These are phyloP conservation scores for Mitragyna speciosa DNA, from an alignment of 257 asterid species.

Conservation along the genomic window DNA sequence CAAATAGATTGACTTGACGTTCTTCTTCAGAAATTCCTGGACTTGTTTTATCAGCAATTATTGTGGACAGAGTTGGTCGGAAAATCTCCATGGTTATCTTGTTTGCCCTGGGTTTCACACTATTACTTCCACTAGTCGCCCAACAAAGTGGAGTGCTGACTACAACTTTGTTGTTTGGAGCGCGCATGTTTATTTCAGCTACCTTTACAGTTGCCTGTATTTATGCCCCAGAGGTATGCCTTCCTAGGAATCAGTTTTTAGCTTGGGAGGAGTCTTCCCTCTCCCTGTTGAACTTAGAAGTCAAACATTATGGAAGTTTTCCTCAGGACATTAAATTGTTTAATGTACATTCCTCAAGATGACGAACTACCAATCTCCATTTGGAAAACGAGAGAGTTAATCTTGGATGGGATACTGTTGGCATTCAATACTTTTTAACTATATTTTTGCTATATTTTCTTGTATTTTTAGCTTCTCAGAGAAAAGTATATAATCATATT, in stretches of 20 bases:
- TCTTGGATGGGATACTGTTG: too few relatives aligned
- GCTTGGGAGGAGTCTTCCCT: too few relatives aligned
- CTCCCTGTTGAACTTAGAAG: too few relatives aligned
- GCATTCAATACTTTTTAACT: too few relatives aligned
- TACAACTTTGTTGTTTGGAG: slow-evolving; percentile 60
- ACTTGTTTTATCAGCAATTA: slow-evolving; percentile 56
- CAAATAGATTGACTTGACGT: slow-evolving; percentile 15
- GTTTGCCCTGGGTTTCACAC: slow-evolving; percentile 56
- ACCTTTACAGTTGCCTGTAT: slow-evolving; percentile 64
- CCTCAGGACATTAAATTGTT: neutral
- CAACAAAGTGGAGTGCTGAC: slow-evolving; percentile 50
- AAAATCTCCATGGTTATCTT: slow-evolving; percentile 61
- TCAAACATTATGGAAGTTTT: neutral
- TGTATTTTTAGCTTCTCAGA: too few relatives aligned
- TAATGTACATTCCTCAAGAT: neutral
- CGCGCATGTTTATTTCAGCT: slow-evolving; percentile 63
- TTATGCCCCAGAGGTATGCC: slow-evolving; percentile 74
- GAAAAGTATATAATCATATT: neutral
- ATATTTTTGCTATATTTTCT: too few relatives aligned
- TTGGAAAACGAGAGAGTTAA: too few relatives aligned
- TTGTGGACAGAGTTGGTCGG: slow-evolving; percentile 71
- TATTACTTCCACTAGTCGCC: slow-evolving; percentile 57
- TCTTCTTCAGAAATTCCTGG: slow-evolving; percentile 67
- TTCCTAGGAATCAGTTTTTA: neutral
- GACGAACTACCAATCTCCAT: too few relatives aligned